These are phyloP conservation scores for Penicillium cataractarum DNA, from an alignment of 495 filamentous ascomycete genomes.

Conservation along the genomic window DNA sequence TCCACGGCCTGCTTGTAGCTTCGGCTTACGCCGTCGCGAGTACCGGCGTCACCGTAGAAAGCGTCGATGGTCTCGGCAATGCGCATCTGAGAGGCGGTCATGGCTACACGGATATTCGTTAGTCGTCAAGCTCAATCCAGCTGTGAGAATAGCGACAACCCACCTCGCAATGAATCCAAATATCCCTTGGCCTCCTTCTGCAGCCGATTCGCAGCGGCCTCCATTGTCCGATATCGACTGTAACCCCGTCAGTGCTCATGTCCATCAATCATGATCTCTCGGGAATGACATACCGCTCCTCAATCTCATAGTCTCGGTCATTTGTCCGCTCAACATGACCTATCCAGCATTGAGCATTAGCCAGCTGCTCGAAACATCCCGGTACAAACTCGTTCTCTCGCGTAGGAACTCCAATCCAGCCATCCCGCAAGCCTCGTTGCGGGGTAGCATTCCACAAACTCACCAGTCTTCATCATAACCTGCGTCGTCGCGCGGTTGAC, in stretches of 20 bases:
- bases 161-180: conserved; percentile 89
- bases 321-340: conserved; percentile 98
- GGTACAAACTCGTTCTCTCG: background rate
- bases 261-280: background rate
- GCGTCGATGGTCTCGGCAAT: conserved; percentile 99
- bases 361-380: background rate
- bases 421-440: conserved; percentile 23
- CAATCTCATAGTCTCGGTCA: conserved; percentile 97
- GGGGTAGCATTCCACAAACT: conserved; percentile 32
- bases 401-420: background rate
- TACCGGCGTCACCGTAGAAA: conserved; percentile 96
- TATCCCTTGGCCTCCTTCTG: conserved; percentile 99
- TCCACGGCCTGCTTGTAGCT: conserved; percentile 98
- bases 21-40: conserved; percentile 89
- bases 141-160: conserved; percentile 11
- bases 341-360: conserved; percentile 25
- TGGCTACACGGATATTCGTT: conserved; percentile 59
- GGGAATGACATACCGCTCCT: conserved; percentile 70
- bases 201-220: conserved; percentile 84
- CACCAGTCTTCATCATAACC: conserved; percentile 99
- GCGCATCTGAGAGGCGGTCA: conserved; percentile 99
- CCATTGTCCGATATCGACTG: conserved; percentile 94
- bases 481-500: conserved; percentile 98
- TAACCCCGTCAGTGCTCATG: conserved; percentile 18
- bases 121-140: background rate